phyloP scores from a whole-genome alignment of 306 rosid species.

The Cucumis melo region DNA sequence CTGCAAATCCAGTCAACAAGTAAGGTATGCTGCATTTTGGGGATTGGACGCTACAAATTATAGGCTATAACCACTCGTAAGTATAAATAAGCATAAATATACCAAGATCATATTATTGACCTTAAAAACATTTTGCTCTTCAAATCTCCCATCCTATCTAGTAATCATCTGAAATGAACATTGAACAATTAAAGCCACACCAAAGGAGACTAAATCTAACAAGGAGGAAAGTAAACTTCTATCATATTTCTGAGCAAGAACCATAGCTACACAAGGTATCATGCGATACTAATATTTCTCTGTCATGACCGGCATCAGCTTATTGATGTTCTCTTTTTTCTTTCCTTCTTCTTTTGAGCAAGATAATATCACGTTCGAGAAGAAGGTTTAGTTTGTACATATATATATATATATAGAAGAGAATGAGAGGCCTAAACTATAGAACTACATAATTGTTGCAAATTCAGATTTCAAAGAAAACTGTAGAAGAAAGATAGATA shows the following conservation, averaged over 20 bases:
- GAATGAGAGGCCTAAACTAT: neutral
- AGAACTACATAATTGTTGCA: neutral
- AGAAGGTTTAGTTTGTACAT: neutral
- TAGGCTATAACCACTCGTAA: neutral
- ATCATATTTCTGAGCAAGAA: neutral
- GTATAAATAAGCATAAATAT: neutral
- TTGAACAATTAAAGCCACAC: neutral
- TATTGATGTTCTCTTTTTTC: neutral
- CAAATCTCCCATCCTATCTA: neutral
- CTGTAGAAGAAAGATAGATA: neutral
- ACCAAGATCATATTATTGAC: neutral
- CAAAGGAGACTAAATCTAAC: neutral
- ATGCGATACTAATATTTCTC: neutral
- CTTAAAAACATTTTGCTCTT: neutral
- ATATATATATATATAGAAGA: too few species aligned
- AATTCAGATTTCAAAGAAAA: neutral
- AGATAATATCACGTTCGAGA: neutral
- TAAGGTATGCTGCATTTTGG: neutral
- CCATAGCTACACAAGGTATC: neutral
- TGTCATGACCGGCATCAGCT: neutral
- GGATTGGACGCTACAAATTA: neutral
- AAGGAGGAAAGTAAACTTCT: neutral
- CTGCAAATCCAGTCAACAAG: constrained; percentile 27
- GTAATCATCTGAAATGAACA: neutral
- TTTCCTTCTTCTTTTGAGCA: neutral